Evolutionary conservation across 495 filamentous ascomycete species (phyloP).

Genomic region (Talaromyces thailandensis): DNA sequence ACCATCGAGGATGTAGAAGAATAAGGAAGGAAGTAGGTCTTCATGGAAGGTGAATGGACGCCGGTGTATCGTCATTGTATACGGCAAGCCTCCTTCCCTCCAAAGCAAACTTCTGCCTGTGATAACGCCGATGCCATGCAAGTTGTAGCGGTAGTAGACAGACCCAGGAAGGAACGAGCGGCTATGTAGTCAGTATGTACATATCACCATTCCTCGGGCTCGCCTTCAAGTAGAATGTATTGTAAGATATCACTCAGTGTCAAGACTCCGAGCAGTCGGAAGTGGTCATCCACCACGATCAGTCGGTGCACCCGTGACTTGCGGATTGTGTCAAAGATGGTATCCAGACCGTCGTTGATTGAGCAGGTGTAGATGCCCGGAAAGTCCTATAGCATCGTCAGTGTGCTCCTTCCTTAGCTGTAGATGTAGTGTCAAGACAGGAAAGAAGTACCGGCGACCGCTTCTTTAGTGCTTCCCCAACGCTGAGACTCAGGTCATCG

Average conservation of each 20-base stretch:
- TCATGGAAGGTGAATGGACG: neutral
- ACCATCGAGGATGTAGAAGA: neutral
- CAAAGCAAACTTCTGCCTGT: neutral
- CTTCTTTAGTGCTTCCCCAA: conserved; percentile 84
- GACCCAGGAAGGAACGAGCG: neutral
- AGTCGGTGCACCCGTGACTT: conserved; percentile 89
- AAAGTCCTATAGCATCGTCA: conserved; percentile 57
- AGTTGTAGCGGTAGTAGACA: neutral
- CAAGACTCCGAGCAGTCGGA: conserved; percentile 76
- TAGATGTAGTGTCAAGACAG: neutral
- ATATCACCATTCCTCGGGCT: conserved; percentile 42
- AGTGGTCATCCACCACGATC: conserved; percentile 84
- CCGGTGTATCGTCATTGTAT: neutral
- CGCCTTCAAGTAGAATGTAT: conserved; percentile 84
- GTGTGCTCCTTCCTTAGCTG: neutral
- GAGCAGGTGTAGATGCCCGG: conserved; percentile 95
- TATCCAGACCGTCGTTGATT: conserved; percentile 81
- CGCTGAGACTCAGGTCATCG: conserved; percentile 77
- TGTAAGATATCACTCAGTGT: conserved; percentile 95
- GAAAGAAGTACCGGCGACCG: conserved; percentile 55
- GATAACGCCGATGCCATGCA: neutral
- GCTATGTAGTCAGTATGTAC: neutral
- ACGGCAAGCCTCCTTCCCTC: neutral
- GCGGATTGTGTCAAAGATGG: conserved; percentile 94
- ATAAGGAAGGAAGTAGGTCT: neutral